Conservation (phyloP, 805 yeast genomes). For the Candida pseudoglaebosa region DNA sequence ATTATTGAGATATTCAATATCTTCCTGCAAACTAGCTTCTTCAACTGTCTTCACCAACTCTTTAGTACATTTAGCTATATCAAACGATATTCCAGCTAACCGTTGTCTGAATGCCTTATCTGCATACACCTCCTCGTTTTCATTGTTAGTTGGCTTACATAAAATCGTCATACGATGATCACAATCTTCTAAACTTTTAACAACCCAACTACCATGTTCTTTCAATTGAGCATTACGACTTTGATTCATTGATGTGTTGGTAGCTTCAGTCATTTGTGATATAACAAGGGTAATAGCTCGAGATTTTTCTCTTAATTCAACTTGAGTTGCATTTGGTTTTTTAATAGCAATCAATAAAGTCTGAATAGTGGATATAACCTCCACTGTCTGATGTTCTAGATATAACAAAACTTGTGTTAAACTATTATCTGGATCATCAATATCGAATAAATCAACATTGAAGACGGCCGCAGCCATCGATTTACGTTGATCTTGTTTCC, state of each 20-base stretch:
- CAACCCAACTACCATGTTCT: conserved; percentile 91
- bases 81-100: conserved; percentile 93
- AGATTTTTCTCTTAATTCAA: conserved; percentile 68
- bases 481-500: conserved; percentile 43
- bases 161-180: conserved; percentile 74
- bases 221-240: conserved; percentile 78
- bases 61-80: conserved; percentile 93
- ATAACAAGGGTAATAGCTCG: conserved; percentile 75
- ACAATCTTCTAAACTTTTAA: conserved; percentile 81
- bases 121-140: conserved; percentile 61
- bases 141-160: conserved; percentile 44
- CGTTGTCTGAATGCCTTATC: conserved; percentile 89
- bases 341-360: conserved; percentile 72
- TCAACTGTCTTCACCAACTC: conserved; percentile 95
- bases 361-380: conserved; percentile 87
- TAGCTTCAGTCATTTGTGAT: conserved; percentile 84
- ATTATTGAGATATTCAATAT: conserved; percentile 76
- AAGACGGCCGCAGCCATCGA: conserved; percentile 54
- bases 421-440: conserved; percentile 85
- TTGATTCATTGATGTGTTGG: conserved; percentile 82
- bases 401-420: conserved; percentile 77
- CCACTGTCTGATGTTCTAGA: conserved; percentile 89
- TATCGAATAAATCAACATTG: conserved; percentile 72
- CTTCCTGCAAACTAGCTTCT: conserved; percentile 85
- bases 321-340: conserved; percentile 71